These are phyloP conservation scores for Termitomyces sp. DNA, from an alignment of 768 basidiomycete genomes.

Conservation along the genomic window DNA sequence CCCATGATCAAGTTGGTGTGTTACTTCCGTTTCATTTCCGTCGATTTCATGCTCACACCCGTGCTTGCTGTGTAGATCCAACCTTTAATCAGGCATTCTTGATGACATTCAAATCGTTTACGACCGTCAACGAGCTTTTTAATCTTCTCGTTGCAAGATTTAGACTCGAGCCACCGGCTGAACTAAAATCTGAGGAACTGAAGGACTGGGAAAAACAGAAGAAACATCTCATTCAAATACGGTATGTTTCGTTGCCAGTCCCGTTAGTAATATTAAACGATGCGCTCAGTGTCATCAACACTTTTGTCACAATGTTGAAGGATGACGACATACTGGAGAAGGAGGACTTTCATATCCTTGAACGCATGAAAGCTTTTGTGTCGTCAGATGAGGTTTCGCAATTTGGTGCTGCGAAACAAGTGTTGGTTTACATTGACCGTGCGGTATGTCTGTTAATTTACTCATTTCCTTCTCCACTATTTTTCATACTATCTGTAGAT, in stretches of 20 bases:
- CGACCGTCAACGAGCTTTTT: slow-evolving; percentile 75
- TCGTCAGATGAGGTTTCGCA: slow-evolving; percentile 57
- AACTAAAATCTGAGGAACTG: slow-evolving; percentile 52
- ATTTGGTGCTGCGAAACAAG: slow-evolving; percentile 67
- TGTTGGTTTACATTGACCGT: slow-evolving; percentile 71
- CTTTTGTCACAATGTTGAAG: slow-evolving; percentile 82
- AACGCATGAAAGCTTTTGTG: slow-evolving; percentile 77
- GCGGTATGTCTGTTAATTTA: slow-evolving; percentile 47
- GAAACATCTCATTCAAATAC: slow-evolving; percentile 79
- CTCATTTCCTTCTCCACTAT: neutral
- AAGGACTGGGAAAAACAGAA: slow-evolving; percentile 83
- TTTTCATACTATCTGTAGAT: slow-evolving; percentile 21
- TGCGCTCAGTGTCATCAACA: slow-evolving; percentile 71
- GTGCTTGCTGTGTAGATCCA: slow-evolving; percentile 31
- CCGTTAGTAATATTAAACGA: neutral
- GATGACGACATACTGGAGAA: slow-evolving; percentile 82
- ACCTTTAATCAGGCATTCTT: slow-evolving; percentile 86
- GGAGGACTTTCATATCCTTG: slow-evolving; percentile 78
- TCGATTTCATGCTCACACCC: neutral
- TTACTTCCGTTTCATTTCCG: neutral
- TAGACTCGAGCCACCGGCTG: slow-evolving; percentile 67
- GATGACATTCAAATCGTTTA: slow-evolving; percentile 95
- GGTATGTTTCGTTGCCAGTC: slow-evolving; percentile 37
- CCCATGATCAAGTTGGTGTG: slow-evolving; percentile 83
- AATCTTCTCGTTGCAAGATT: slow-evolving; percentile 79